phyloP scores from a whole-genome alignment of 1,284 basidiomycete genomes.

The Sanghuangporus sanghuang region DNA sequence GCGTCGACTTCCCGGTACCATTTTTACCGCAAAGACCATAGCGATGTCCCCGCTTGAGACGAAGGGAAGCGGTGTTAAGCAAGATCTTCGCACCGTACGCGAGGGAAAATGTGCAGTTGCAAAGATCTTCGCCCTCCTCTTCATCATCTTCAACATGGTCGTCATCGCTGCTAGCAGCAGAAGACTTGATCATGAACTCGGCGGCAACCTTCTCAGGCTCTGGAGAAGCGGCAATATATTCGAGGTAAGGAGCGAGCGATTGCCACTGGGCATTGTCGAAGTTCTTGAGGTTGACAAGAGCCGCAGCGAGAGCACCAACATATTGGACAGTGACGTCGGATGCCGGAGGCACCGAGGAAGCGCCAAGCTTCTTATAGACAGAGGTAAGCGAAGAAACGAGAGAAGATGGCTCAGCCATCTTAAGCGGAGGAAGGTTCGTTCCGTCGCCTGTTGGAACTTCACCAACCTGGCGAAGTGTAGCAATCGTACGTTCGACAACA shows the following conservation, averaged over 20 bases:
- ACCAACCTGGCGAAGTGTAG: constrained; percentile 89
- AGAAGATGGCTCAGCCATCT: constrained; percentile 64
- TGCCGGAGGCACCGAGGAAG: constrained; percentile 45
- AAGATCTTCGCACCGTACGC: constrained; percentile 99
- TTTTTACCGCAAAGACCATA: constrained; percentile 98
- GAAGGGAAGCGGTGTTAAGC: constrained; percentile 92
- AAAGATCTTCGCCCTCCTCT: constrained; percentile 96
- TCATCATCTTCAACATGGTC: constrained; percentile 78
- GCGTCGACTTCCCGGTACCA: constrained; percentile 97
- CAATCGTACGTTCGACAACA: constrained; percentile 85
- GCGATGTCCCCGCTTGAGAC: constrained; percentile 97
- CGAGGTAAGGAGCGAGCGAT: constrained; percentile 72
- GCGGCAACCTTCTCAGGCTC: constrained; percentile 68
- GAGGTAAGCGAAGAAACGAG: constrained; percentile 62
- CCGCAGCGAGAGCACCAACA: constrained; percentile 75
- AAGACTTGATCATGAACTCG: constrained; percentile 88
- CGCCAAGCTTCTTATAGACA: constrained; percentile 83
- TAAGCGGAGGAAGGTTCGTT: constrained; percentile 83
- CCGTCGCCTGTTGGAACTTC: constrained; percentile 85
- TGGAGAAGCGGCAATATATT: constrained; percentile 59
- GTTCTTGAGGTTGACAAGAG: constrained; percentile 87
- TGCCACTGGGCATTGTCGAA: constrained; percentile 91
- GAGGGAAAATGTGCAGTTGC: constrained; percentile 97
- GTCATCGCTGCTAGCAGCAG: constrained; percentile 72
- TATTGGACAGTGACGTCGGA: constrained; percentile 66